Conservation (phyloP, 2,329 filamentous ascomycete genomes). For the Fusarium sp. region DNA sequence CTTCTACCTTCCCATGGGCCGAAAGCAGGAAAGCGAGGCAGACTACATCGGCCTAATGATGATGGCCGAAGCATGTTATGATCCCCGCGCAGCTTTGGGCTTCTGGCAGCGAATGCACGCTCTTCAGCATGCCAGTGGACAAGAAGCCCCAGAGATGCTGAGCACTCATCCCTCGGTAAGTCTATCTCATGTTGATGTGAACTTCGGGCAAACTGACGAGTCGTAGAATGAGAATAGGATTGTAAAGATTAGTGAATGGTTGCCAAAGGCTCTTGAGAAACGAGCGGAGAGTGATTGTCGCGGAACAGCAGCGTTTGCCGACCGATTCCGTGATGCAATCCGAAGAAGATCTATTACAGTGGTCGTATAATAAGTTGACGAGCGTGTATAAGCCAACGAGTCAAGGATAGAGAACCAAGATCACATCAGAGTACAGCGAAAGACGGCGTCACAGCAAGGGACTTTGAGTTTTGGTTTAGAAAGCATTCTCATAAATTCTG, state of each 20-base stretch:
- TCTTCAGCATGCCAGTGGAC: conserved; percentile 52
- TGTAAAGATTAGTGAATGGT: conserved; percentile 72
- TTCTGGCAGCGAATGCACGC: conserved; percentile 77
- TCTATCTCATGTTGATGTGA: conserved; percentile 20
- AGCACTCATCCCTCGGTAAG: conserved; percentile 80
- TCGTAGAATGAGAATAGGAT: conserved; percentile 70
- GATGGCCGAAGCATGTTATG: conserved; percentile 84
- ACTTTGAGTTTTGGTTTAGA: not conserved
- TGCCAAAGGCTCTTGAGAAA: conserved; percentile 68
- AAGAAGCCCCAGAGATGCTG: conserved; percentile 75
- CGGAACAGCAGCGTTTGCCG: conserved; percentile 64
- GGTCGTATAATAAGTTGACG: conserved; percentile 21
- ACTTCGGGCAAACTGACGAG: not conserved
- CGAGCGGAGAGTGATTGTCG: conserved; percentile 65
- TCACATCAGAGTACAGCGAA: not conserved
- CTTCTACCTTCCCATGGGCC: conserved; percentile 75
- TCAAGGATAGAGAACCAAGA: not conserved
- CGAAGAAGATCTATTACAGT: conserved; percentile 47
- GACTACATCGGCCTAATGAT: conserved; percentile 86
- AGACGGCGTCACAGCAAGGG: not conserved
- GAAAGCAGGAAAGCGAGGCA: conserved; percentile 80
- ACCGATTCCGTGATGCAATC: conserved; percentile 63
- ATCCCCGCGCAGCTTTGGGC: conserved; percentile 73
- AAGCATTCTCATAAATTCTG: not conserved
- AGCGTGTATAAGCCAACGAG: not conserved